Base-by-base conservation (phyloP, 495 filamentous ascomycete species). In the Clohesyomyces aquaticus region DNA sequence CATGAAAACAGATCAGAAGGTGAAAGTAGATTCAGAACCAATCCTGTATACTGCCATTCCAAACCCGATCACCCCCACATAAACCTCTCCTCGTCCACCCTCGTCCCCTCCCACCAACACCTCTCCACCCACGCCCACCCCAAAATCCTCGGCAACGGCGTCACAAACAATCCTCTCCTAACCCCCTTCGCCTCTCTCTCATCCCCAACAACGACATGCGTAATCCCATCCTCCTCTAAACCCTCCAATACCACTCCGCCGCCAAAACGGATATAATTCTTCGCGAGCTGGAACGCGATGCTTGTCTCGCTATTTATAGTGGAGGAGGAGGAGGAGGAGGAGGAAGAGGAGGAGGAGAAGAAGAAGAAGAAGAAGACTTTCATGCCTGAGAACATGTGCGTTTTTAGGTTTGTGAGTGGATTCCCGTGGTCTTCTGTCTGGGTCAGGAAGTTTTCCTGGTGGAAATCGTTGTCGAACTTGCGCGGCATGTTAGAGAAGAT, bases 81-180 rank as follows among this genome's bases (percentile, higher is more conserved):
- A 47, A 59, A 68, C 16, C 67, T 41, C 46, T 70, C 67, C 82
- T 97, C 94, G 72, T 97, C 91, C 55, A 98, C 69, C 46, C 89
- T 64, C 8, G 93, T 96, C 59, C 80, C 80, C 74, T 91, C 87
- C 60, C 76, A 76, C 90, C 93, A 95, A 68, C 89, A 88, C 60
- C 91, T 84, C 51, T 85, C 80, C 0, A 96, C 77, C 94, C 94
- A 98, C 19, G 79, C 77, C 23, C 77, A 65, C 1, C 76, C 84
- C 12, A 97, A 88, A 23, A 96, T 74, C 50, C 77, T 81, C 46
- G 73, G 72, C 11, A 61, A 23, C 1, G 32, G 32, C 14, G 32
- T 69, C 62, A 53, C 28, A 80, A 77, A 52, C 47, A 8, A 29
- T 29, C 22, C 16, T 22, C 84, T 73, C 52, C 27, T 77, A 66